Evolutionary conservation across 345 rosid species (phyloP), one percentile per base, ranked within the genome.

Genomic region (Rhizophora mangle): DNA sequence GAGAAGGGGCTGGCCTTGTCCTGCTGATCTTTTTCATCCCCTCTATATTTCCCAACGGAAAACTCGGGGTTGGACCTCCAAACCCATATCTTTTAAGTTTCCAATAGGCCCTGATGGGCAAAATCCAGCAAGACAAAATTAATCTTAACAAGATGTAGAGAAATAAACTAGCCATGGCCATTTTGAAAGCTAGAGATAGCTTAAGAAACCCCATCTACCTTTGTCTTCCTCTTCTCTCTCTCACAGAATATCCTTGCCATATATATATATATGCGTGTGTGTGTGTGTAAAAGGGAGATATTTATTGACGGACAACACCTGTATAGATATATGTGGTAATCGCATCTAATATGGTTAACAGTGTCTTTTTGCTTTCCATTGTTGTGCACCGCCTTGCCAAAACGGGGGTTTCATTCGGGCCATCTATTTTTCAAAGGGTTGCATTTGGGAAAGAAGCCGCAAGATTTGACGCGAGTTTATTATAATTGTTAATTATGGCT

Each of bases 11-110:
- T 26, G 60, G 8, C 18, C 10, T 51, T 65, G 2, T 21, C 64
- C 27, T 51, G 61, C 60, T 64, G 46, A 74, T 77, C 66, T 65
- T 89, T 69, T 67, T 86, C 85, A 92, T 95, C 63, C 90, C 96
- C 55, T 46, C 60, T 34, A 87, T 74, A 71, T 95, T 95, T 51
- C 98, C 99, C 1, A 92, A 62, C 46, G 99, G 99, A 49, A 95
- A 95, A 26, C 68, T 67, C 3, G 99, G 99, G 19, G 81, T 29
- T 61, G 99, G 99, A 61, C 97, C 99, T 18, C 39, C 20, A 54
- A 95, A 89, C 47, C 99, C 98, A 60, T 81, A 86, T 36, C 58
- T 83, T 74, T 62, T 79, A 62, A 92, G 83, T 86, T 84, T 88
- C 56, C 60, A 76, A 60, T 77, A 82, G 26, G 89, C 84, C 62